Base-by-base conservation (phyloP, 2,329 filamentous ascomycete genomes). In the Neonectria ditissima region DNA sequence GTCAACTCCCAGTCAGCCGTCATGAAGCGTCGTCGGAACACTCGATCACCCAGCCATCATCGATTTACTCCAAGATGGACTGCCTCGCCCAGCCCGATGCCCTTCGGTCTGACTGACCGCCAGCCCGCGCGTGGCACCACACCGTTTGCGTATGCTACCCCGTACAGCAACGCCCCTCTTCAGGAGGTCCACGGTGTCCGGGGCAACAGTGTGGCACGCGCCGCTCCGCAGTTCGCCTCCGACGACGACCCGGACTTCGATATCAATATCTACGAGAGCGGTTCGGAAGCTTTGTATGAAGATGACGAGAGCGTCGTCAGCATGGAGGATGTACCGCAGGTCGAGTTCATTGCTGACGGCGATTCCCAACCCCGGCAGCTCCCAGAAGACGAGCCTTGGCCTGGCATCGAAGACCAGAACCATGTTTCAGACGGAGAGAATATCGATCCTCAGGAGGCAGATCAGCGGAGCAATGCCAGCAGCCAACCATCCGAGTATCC, bases 71-170 rank as follows among this genome's bases (percentile, higher is more conserved):
- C 87, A 0, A 82, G 86, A 26, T 86, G 83, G 80, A 89, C 84
- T 61, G 79, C 78, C 30, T 86, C 78, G 59, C 83, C 78, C 51
- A 86, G 78, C 71, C 80, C 82, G 5, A 75, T 79, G 65, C 79
- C 78, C 4, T 72, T 78, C 32, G 73, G 73, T 4, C 60, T 77
- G 5, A 74, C 74, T 6, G 78, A 81, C 47, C 76, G 76, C 55
- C 69, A 75, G 69, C 77, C 72, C 62, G 72, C 75, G 56, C 77
- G 83, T 32, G 77, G 76, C 14, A 82, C 81, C 13, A 88, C 85
- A 0, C 91, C 90, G 0, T 89, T 89, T 67, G 89, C 88, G n/a
- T 94, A 94, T 72, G 90, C 91, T 3, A 94, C 92, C 0, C 92
- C 92, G 0, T 84, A 90, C 73, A 93, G 91, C 72, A 90, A 89